Percentiles rank a stretch among this genome's conserved stretches.
These are phyloP conservation scores for Entomortierella beljakovae DNA, from an alignment of 192 early-diverging fungal species.

Conservation along the genomic window DNA sequence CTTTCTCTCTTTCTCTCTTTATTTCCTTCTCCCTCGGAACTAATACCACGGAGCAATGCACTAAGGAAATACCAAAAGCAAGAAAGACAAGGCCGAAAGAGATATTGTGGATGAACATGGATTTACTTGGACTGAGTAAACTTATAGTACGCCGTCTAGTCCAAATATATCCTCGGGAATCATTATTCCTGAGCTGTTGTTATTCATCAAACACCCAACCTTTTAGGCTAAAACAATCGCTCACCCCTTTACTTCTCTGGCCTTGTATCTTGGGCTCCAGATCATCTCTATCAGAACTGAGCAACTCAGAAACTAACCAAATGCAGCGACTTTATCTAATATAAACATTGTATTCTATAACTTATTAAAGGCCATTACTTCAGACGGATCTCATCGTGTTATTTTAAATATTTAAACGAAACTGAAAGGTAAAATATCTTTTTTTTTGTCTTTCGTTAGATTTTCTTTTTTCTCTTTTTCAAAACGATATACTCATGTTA, in stretches of 20 bases:
- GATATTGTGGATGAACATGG: not conserved
- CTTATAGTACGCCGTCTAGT: not conserved
- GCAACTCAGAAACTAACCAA: too few relatives aligned
- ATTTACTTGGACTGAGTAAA: not conserved
- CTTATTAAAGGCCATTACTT: too few relatives aligned
- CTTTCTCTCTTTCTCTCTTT: not conserved
- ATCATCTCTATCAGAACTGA: too few relatives aligned
- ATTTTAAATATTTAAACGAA: too few relatives aligned
- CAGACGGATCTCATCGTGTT: too few relatives aligned
- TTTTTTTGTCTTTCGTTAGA: not conserved
- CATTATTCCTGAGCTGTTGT: not conserved
- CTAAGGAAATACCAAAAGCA: slow-evolving; percentile 14
- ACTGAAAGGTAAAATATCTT: not conserved
- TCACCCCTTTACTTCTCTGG: not conserved
- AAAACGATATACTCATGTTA: too few relatives aligned
- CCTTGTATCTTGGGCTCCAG: not conserved
- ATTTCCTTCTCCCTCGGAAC: not conserved
- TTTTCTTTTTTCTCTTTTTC: not conserved
- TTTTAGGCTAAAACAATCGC: not conserved
- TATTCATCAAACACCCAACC: not conserved
- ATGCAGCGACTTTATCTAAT: too few relatives aligned
- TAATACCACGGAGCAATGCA: not conserved
- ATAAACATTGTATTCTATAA: too few relatives aligned
- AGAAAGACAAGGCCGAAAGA: not conserved
- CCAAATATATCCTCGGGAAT: slow-evolving; percentile 27